Evolutionary conservation across 371 early-diverging fungal species (phyloP).

Genomic region (Mortierella sp.): DNA sequence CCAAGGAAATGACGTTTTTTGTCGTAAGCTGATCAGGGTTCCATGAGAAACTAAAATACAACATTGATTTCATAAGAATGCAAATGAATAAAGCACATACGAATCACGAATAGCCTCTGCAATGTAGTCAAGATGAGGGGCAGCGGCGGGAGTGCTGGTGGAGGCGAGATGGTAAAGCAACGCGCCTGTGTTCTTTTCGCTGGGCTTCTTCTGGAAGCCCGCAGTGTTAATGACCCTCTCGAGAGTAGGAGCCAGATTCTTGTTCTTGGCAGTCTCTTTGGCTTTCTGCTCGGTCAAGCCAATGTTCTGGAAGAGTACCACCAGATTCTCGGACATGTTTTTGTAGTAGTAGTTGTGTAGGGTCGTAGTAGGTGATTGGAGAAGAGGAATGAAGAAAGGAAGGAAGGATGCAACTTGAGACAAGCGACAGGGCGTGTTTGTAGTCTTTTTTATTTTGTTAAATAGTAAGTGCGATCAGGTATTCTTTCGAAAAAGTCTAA

Average conservation of each 20-base stretch:
- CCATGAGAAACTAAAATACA: not conserved
- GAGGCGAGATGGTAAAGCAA: constrained; percentile 91
- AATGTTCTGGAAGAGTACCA: constrained; percentile 82
- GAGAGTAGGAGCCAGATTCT: constrained; percentile 89
- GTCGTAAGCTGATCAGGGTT: not conserved
- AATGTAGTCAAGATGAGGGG: constrained; percentile 80
- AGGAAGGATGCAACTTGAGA: not conserved
- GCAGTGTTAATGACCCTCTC: constrained; percentile 75
- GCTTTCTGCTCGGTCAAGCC: constrained; percentile 94
- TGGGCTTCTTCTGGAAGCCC: constrained; percentile 65
- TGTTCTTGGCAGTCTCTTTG: constrained; percentile 94
- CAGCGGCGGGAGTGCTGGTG: constrained; percentile 83
- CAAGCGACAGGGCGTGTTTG: not conserved
- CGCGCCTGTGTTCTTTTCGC: constrained; percentile 79
- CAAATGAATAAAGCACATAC: constrained; percentile 22
- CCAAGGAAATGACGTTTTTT: not conserved
- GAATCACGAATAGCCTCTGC: constrained; percentile 80
- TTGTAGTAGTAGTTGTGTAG: not conserved
- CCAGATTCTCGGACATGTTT: constrained; percentile 63
- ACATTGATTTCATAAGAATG: not conserved
- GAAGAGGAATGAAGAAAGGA: not conserved
- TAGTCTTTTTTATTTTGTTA: not conserved
- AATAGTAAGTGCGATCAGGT: constrained; percentile 3
- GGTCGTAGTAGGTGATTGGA: not conserved
- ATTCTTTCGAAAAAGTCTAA: constrained; percentile 1